Base-by-base conservation (phyloP, 768 basidiomycete species). In the Boletus pseudopeckii region DNA sequence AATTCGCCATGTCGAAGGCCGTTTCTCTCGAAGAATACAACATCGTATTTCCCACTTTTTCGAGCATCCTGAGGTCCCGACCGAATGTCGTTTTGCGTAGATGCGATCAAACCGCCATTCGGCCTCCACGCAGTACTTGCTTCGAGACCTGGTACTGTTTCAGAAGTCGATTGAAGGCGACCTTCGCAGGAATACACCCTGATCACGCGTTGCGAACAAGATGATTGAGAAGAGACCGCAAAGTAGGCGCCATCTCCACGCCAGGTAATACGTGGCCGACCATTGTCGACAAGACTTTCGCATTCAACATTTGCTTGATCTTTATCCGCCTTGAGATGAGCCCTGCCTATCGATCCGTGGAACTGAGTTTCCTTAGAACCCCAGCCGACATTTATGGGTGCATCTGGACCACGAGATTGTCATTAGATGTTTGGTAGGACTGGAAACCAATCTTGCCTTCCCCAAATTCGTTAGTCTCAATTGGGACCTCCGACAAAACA, bases 321-420 rank as follows among this genome's bases (percentile, higher is more conserved):
- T 26, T 80, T 76, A 0, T 92, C 90, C 22, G 89, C 88, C 33
- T 57, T 60, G 51, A 70, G 64, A 59, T 70, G 66, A 2, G 80
- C 73, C 68, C 98, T 98, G 17, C 97, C 96, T 5, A 92, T 75
- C 0, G 94, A 96, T 10, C 97, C 97, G 61, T 98, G 94, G 67
- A 99, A 99, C 64, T 99, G 97, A 0, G 97, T 98, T 67, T 90
- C 80, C 65, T 95, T 96, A 2, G 90, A 90, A 38, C 97, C 97
- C 97, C 97, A 99, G 15, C 97, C 97, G 54, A 98, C 92, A 62
- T 95, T 92, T 63, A 98, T 92, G 3, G 90, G 91, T 24, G 86
- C 82, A 67, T 93, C 93, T 92, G 61, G 5, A 53, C 58, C 30
- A 43, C 36, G 37, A 43, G 61, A 30, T 55, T 46, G 42, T 62